These are phyloP conservation scores for Prunus kanzakura DNA, from an alignment of 306 rosid genomes.

Conservation along the genomic window DNA sequence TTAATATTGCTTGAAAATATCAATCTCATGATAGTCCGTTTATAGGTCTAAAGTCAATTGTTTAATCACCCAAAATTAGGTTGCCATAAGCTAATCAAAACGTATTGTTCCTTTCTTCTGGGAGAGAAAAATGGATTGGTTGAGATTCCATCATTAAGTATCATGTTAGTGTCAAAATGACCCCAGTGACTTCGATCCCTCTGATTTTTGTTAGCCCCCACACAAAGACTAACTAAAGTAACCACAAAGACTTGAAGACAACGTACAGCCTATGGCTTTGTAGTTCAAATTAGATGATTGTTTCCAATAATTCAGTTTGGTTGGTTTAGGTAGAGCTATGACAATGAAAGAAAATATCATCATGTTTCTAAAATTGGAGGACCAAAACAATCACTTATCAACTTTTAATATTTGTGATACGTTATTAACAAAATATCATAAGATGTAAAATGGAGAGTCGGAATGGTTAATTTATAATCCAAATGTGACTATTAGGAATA, in stretches of 20 bases:
- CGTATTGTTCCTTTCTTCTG: slow-evolving; percentile 12
- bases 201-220: not conserved
- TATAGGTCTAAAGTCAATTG: not conserved
- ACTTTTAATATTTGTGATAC: no score
- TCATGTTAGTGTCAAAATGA: slow-evolving; percentile 2
- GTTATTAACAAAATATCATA: no score
- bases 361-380: not conserved
- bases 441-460: no score
- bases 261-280: no score
- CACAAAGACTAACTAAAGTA: not conserved
- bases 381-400: not conserved
- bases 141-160: not conserved
- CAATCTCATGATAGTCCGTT: not conserved
- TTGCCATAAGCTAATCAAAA: not conserved
- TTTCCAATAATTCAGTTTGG: slow-evolving; percentile 20
- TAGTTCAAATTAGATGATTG: not conserved
- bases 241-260: slow-evolving; percentile 26
- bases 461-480: no score
- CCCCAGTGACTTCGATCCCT: not conserved
- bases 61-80: not conserved
- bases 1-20: no score
- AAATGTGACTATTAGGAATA: no score
- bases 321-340: slow-evolving; percentile 5
- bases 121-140: not conserved
- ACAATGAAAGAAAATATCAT: not conserved